Conservation (phyloP, 2,329 filamentous ascomycete species). For the Pyrenophora tritici-repentis region DNA sequence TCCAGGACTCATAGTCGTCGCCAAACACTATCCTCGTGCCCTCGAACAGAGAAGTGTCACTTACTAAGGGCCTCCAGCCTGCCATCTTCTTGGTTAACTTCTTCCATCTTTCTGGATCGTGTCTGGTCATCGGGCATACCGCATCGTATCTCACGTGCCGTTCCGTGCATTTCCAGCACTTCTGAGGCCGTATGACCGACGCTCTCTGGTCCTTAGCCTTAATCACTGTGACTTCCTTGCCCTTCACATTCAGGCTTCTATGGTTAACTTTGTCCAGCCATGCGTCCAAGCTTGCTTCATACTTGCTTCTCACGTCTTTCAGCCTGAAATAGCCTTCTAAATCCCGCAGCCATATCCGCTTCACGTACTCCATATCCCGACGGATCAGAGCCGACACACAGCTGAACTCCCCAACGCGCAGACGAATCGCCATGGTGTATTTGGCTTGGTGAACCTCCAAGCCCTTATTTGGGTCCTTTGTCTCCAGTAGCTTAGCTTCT, state of each 20-base stretch:
- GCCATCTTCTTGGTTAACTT: constrained; percentile 11
- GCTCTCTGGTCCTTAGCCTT: background rate
- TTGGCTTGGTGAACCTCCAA: background rate
- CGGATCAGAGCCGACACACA: constrained; percentile 11
- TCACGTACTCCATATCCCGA: constrained; percentile 19
- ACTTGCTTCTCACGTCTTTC: too few species aligned
- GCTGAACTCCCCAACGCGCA: constrained; percentile 8
- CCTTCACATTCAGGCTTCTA: too few species aligned
- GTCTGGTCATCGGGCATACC: constrained; percentile 13
- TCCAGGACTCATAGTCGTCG: constrained; percentile 3
- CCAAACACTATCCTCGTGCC: constrained; percentile 10
- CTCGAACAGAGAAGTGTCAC: background rate
- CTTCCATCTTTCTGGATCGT: constrained; percentile 7
- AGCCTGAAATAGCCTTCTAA: background rate
- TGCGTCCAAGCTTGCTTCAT: too few species aligned
- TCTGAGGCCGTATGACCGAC: constrained; percentile 3
- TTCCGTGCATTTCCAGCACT: constrained; percentile 22
- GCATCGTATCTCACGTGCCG: constrained; percentile 13
- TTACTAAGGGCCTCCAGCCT: background rate
- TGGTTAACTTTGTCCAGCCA: too few species aligned
- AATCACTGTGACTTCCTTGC: background rate
- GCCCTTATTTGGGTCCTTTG: too few species aligned
- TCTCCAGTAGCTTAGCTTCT: background rate
- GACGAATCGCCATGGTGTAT: background rate
- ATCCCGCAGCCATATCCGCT: constrained; percentile 7